These are phyloP conservation scores for Curvularia sp. DNA, from an alignment of 2,329 filamentous ascomycete species.

Conservation along the genomic window DNA sequence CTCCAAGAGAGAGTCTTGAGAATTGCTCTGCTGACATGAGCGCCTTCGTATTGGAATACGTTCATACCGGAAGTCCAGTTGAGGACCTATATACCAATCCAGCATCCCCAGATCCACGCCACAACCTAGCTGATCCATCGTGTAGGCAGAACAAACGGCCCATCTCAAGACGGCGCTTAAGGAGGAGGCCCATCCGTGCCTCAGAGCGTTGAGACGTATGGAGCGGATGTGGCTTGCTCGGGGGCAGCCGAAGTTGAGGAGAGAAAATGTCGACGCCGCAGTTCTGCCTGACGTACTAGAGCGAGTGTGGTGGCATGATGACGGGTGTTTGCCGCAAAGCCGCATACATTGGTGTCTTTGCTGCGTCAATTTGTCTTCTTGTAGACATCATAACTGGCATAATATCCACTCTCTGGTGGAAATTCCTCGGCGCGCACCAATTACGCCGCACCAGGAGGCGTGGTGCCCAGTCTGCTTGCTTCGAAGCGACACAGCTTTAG, in stretches of 20 bases:
- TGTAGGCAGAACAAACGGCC: conserved; percentile 29
- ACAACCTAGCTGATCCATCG: conserved; percentile 38
- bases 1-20: conserved; percentile 46
- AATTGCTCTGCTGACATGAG: conserved; percentile 49
- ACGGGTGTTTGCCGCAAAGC: conserved; percentile 23
- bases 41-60: conserved; percentile 23
- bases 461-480: conserved; percentile 14
- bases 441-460: conserved; percentile 14
- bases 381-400: conserved; percentile 19
- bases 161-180: conserved; percentile 42
- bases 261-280: conserved; percentile 30
- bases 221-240: conserved; percentile 42
- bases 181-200: conserved; percentile 39
- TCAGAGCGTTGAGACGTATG: conserved; percentile 36
- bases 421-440: conserved; percentile 21
- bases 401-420: conserved; percentile 14
- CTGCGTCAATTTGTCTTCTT: conserved; percentile 16
- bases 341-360: conserved; percentile 24
- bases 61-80: conserved; percentile 19
- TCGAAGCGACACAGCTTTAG: conserved; percentile 20
- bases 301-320: conserved; percentile 18
- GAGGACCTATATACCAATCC: conserved; percentile 43
- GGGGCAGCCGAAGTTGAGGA: conserved; percentile 29
- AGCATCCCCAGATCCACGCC: conserved; percentile 33
- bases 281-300: conserved; percentile 32